Evolutionary conservation across 73 alveolate genomes (phyloP), one percentile per base, ranked within the genome.

Genomic region (Urostyla sp.): DNA sequence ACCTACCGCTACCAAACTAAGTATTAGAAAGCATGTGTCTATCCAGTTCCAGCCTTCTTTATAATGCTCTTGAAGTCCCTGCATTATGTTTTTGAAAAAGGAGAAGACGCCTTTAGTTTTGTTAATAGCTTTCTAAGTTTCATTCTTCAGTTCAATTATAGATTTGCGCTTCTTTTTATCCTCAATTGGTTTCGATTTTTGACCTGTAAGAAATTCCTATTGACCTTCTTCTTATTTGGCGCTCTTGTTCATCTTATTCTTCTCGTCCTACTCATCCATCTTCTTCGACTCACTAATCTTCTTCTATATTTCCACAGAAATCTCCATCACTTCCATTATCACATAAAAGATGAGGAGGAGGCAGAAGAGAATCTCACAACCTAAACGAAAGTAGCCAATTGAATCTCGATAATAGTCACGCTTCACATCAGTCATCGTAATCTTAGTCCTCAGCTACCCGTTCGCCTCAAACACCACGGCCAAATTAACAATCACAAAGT

Each of bases 21-120:
- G 45, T 11, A 85, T 48, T 11, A 89, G 60, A 23, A 76, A 75
- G 5, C 93, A 88, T 0, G 85, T 20, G 37, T 89, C 91, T 32
- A 89, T 43, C 69, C 78, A 60, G 57, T 84, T 84, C 96, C 96
- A 89, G 8, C 79, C 67, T 46, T 84, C 85, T 38, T 72, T 28
- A 45, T 83, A 83, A 36, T 84, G 88, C 49, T 83, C 87, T 38
- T 72, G 23, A 16, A 87, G 23, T 13, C 95, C 95, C 37, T 69
- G 44, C 0, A 69, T 59, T 13, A 69, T 59, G 72, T 46, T 46
- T 59, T 27, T 27, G 85, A 57, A 48, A 43, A 23, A 37, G 77
- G 1, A 40, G 38, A 10, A 54, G 72, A 20, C 48, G 50, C n/a
- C 40, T 48, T 30, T 36, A 26, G 24, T 23, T 61, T 35, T 37